These are phyloP conservation scores for Artomyces pyxidatus DNA, from an alignment of 768 basidiomycete species.

Conservation along the genomic window DNA sequence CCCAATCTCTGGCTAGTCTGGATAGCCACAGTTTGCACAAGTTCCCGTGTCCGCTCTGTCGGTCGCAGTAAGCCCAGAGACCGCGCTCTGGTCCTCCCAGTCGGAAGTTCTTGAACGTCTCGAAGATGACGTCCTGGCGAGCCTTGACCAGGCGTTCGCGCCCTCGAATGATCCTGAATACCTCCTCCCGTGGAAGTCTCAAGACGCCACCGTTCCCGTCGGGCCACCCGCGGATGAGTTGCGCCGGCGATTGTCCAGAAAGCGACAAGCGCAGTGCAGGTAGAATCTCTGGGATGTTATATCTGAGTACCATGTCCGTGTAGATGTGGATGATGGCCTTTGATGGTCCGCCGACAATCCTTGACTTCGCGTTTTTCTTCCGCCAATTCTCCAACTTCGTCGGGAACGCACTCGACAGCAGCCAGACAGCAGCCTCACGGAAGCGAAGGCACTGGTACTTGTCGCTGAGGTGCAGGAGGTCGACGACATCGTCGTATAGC, in stretches of 20 bases:
- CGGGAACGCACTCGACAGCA: constrained; percentile 1
- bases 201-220: background rate
- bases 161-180: background rate
- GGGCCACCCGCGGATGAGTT: background rate
- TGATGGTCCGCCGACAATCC: background rate
- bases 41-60: background rate
- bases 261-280: background rate
- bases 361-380: background rate
- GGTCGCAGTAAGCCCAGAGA: background rate
- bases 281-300: background rate
- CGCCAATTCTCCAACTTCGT: background rate
- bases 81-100: background rate
- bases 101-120: background rate
- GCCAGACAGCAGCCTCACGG: background rate
- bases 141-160: background rate
- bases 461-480: background rate
- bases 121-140: background rate
- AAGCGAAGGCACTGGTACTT: background rate
- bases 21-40: background rate
- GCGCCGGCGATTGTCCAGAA: background rate
- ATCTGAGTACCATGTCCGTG: background rate
- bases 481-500: background rate
- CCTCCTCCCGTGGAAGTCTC: background rate
- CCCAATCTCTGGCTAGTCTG: background rate
- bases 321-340: background rate